These are phyloP conservation scores for Peronospora tabacina DNA, from an alignment of 352 stramenopile genomes.

Conservation along the genomic window DNA sequence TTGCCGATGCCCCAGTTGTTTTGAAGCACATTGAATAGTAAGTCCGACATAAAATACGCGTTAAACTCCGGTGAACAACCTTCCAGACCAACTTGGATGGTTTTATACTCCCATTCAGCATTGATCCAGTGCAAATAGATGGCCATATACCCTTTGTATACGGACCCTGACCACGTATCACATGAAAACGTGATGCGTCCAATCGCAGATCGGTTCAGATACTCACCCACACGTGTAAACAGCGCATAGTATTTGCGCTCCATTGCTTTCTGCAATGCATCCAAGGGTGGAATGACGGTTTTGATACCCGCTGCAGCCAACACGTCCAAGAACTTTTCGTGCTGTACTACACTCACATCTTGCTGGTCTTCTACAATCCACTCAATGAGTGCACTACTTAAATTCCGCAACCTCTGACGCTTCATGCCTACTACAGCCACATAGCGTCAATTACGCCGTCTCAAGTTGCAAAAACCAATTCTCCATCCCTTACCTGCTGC, in stretches of 20 bases:
- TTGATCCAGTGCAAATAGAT: conserved; percentile 81
- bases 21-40: conserved; percentile 75
- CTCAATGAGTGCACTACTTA: conserved; percentile 54
- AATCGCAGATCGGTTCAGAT: conserved; percentile 61
- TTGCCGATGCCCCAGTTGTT: conserved; percentile 68
- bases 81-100: conserved; percentile 68
- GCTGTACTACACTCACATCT: conserved; percentile 49
- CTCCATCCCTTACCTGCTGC: conserved; percentile 38
- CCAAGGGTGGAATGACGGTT: conserved; percentile 40
- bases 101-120: conserved; percentile 80
- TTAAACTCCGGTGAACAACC: conserved; percentile 59
- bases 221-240: conserved; percentile 64
- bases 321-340: conserved; percentile 69
- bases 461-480: not conserved
- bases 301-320: conserved; percentile 42
- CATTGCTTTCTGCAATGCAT: conserved; percentile 55
- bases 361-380: conserved; percentile 73
- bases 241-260: conserved; percentile 67
- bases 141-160: conserved; percentile 67
- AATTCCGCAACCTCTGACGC: conserved; percentile 54
- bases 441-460: conserved; percentile 5
- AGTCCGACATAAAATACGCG: conserved; percentile 69
- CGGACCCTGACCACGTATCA: conserved; percentile 63
- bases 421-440: conserved; percentile 39
- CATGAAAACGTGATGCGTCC: conserved; percentile 71